Evolutionary conservation across 495 filamentous ascomycete genomes (phyloP).

Genomic region (Aspergillus mulundensis): DNA sequence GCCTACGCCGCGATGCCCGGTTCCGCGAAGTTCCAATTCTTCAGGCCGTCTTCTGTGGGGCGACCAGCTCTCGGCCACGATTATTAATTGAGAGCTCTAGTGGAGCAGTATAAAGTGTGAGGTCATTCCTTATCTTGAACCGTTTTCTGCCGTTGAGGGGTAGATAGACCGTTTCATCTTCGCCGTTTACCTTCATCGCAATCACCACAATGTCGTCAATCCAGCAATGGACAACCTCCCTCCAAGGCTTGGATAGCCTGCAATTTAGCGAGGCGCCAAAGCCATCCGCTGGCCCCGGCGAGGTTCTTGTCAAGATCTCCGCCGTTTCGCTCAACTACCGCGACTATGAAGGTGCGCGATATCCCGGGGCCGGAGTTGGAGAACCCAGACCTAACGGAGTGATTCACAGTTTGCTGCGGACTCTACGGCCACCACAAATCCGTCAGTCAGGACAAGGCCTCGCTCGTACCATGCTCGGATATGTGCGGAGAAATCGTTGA

Average conservation of each 20-base stretch:
- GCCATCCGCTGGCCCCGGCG: conserved; percentile 37
- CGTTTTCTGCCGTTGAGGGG: not conserved
- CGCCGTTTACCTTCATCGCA: not conserved
- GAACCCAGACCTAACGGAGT: not conserved
- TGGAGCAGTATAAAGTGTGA: not conserved
- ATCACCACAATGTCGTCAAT: conserved; percentile 23
- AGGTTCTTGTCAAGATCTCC: conserved; percentile 55
- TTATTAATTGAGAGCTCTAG: not conserved
- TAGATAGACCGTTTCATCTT: not conserved
- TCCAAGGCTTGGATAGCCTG: conserved; percentile 50
- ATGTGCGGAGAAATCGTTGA: conserved; percentile 68
- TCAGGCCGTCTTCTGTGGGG: not conserved
- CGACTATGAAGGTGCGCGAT: conserved; percentile 51
- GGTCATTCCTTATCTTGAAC: not conserved
- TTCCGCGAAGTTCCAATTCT: not conserved
- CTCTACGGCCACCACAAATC: conserved; percentile 53
- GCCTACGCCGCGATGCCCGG: not conserved
- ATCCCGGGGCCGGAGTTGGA: not conserved
- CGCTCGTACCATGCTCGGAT: conserved; percentile 67
- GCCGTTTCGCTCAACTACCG: conserved; percentile 57
- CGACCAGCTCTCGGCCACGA: not conserved
- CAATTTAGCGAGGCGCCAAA: conserved; percentile 35
- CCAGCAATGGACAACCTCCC: conserved; percentile 46
- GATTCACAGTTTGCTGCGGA: conserved; percentile 45
- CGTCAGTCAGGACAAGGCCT: conserved; percentile 27